Percentiles rank a stretch among this genome's conserved stretches.
These are phyloP conservation scores for Eucalyptus camaldulensis DNA, from an alignment of 345 rosid species.

Conservation along the genomic window DNA sequence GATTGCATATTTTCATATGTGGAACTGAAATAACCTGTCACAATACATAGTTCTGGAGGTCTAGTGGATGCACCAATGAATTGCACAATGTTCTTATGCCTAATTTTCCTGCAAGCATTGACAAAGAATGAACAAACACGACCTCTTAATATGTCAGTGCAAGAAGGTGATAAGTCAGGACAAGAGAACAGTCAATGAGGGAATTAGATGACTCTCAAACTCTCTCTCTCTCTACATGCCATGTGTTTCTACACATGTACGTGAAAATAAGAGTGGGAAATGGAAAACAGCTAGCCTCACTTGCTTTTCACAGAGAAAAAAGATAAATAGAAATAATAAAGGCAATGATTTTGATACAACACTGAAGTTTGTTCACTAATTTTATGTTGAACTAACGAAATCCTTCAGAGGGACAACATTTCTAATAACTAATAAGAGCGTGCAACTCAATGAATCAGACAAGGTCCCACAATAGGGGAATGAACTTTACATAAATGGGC, in stretches of 20 bases:
- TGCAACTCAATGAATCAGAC: background rate
- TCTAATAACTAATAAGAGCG: background rate
- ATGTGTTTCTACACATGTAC: background rate
- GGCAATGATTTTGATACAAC: background rate
- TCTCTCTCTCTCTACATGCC: background rate
- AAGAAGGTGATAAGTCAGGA: background rate
- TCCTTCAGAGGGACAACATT: background rate
- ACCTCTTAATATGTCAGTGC: background rate
- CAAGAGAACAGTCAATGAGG: background rate
- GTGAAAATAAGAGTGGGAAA: background rate
- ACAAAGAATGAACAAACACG: background rate
- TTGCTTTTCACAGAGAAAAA: background rate
- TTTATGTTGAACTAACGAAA: background rate
- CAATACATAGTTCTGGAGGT: conserved; percentile 43
- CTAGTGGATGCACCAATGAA: conserved; percentile 55
- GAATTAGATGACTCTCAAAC: background rate
- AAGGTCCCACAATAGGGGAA: background rate
- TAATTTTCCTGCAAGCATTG: conserved; percentile 33
- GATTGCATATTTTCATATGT: background rate
- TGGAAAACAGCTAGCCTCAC: background rate
- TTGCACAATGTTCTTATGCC: conserved; percentile 48
- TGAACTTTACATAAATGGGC: background rate
- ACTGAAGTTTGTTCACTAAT: background rate
- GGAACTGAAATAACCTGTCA: conserved; percentile 29
- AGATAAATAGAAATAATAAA: background rate